Base-by-base conservation (phyloP, 495 filamentous ascomycete genomes). In the Penicillium nucicola region DNA sequence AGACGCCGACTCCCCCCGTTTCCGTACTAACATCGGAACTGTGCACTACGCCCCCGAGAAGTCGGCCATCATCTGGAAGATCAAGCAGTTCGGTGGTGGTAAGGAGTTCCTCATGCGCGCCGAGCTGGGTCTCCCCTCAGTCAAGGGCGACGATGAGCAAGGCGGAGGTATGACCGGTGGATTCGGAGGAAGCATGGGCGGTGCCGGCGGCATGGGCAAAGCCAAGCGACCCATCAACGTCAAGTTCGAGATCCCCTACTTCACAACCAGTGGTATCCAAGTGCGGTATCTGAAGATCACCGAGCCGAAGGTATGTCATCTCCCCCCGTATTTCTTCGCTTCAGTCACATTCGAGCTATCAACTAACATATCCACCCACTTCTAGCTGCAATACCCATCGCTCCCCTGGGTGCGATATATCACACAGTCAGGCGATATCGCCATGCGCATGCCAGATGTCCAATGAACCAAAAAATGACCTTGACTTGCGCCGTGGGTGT, bases 101-200 rank as follows among this genome's bases (percentile, higher is more conserved):
- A 99, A 99, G 71, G 95, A 99, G 63, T 99, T 99, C 68, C 82
- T 99, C 56, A 99, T 99, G 95, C 86, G 93, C 38, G 95, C 95
- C n/a, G 95, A 99, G 70, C 80, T 99, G 13, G 92, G 92, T 11
- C 74, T 97, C 13, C 93, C 95, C 0, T 93, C 88, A 33, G 95
- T 99, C 30, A 88, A 93, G 57, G 95, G 95, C 43, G 93, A 97
- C 56, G 95, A 99, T 62, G 93, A 97, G 70, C 87, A 87, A 54
- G 92, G 92, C 18, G 92, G 92, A 47, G 92, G 92, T 50, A 96
- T 96, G 91, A 97, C 90, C 51, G 91, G 91, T 51, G 92, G 92
- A 0, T 96, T 95, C 65, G 91, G 91, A 50, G 92, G 91, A n/a
- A 92, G 88, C 62, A 95, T 96, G 89, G 92, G 92, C 41, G 74